A percentile compares a stretch with the other conserved stretches of the same genome.
phyloP scores from a whole-genome alignment of 2,329 filamentous ascomycete genomes.

The Neopestalotiopsis sp. region DNA sequence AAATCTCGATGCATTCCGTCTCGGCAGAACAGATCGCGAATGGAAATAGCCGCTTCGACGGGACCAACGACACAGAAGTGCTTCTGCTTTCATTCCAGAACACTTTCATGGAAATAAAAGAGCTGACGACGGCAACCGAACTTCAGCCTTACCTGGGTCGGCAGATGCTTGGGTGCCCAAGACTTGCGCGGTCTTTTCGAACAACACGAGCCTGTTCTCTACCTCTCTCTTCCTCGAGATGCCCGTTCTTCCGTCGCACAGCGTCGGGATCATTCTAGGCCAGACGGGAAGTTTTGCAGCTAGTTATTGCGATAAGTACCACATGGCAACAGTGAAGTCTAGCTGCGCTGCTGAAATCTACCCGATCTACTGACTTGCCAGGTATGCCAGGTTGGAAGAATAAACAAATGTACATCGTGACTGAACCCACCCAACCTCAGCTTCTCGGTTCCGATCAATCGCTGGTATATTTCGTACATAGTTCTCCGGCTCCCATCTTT shows the following conservation, averaged over 20 bases:
- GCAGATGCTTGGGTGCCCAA: constrained; percentile 7
- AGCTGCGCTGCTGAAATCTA: not conserved
- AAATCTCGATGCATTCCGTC: not conserved
- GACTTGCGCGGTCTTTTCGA: not conserved
- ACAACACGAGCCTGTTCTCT: not conserved
- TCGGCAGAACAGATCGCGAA: not conserved
- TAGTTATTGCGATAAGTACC: not conserved
- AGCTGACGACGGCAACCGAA: constrained; percentile 1
- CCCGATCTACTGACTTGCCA: not conserved
- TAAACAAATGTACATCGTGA: not conserved
- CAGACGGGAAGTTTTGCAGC: not conserved
- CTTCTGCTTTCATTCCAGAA: constrained; percentile 1
- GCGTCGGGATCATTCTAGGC: constrained; percentile 5
- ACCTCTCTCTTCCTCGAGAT: not conserved
- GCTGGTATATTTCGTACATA: no score
- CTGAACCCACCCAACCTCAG: not conserved
- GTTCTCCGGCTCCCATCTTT: no score
- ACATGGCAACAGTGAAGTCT: not conserved
- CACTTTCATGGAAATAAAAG: not conserved
- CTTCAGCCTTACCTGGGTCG: constrained; percentile 8
- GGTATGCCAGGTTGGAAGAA: not conserved
- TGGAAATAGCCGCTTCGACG: not conserved
- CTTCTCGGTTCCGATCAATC: no score
- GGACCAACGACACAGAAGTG: not conserved
- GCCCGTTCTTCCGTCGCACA: not conserved